Conservation (phyloP, 2,329 filamentous ascomycete species). For the Fusarium citri region DNA sequence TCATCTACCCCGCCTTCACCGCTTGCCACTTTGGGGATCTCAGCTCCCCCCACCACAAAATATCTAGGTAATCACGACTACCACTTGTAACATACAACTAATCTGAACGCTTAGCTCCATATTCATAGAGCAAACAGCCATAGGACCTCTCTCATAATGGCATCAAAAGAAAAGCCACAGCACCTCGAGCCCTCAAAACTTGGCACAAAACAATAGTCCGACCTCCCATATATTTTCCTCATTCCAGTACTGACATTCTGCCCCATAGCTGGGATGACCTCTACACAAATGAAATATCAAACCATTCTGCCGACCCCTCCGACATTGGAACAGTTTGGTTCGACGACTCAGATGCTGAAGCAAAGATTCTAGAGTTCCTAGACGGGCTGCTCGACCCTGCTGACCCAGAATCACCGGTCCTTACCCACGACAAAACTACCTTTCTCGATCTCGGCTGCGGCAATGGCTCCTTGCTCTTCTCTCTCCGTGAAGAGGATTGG, state of each 20-base stretch:
- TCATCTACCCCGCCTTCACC: constrained; percentile 36
- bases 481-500: constrained; percentile 75
- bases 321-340: constrained; percentile 97
- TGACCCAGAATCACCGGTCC: constrained; percentile 38
- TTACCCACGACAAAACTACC: constrained; percentile 55
- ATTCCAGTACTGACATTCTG: constrained; percentile 22
- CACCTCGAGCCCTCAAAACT: constrained; percentile 82
- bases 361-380: constrained; percentile 80
- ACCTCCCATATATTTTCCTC: constrained; percentile 35
- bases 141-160: constrained; percentile 24
- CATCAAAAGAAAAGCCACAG: constrained; percentile 58
- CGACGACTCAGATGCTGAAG: constrained; percentile 88
- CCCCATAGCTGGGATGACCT: constrained; percentile 76
- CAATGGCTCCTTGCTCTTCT: constrained; percentile 91
- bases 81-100: neutral
- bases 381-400: constrained; percentile 50
- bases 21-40: constrained; percentile 40
- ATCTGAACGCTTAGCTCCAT: constrained; percentile 23
- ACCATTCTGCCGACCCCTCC: constrained; percentile 76
- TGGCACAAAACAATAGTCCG: constrained; percentile 91
- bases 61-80: constrained; percentile 10
- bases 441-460: constrained; percentile 93
- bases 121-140: neutral
- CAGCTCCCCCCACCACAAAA: constrained; percentile 42
- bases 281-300: constrained; percentile 77